Conservation (phyloP, 2,329 filamentous ascomycete genomes). For the Thelonectria blattea region DNA sequence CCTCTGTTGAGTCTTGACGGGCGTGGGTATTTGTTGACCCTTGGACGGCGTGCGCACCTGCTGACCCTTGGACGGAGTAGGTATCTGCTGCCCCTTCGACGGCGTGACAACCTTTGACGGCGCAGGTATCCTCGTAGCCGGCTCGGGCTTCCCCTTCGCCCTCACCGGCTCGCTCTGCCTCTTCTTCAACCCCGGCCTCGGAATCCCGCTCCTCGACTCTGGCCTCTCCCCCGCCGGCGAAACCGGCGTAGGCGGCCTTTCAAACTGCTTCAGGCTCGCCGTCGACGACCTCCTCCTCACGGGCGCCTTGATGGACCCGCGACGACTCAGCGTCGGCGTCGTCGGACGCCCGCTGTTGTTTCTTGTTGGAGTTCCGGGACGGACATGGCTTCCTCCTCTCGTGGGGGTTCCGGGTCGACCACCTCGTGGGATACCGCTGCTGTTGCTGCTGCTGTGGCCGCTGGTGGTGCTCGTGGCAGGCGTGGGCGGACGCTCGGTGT, state of each 20-base stretch:
- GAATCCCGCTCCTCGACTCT: not conserved
- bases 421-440: slow-evolving; percentile 1
- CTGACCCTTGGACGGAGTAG: too few species aligned
- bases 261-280: slow-evolving; percentile 20
- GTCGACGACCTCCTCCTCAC: slow-evolving; percentile 24
- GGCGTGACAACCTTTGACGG: too few species aligned
- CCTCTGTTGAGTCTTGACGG: too few species aligned
- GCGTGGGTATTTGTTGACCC: too few species aligned
- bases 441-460: too few species aligned
- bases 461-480: slow-evolving; percentile 4
- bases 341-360: slow-evolving; percentile 25
- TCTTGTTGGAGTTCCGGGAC: slow-evolving; percentile 25
- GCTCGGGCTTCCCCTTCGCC: not conserved
- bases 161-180: not conserved
- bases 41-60: too few species aligned
- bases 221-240: slow-evolving; percentile 4
- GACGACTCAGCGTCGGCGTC: slow-evolving; percentile 24
- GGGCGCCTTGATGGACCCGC: slow-evolving; percentile 24
- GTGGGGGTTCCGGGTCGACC: slow-evolving; percentile 27
- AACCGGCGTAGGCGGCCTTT: slow-evolving; percentile 21
- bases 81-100: too few species aligned
- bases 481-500: slow-evolving; percentile 21
- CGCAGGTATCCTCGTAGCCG: too few species aligned
- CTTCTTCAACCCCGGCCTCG: not conserved
- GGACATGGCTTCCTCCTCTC: not conserved